Base-by-base conservation (phyloP, 2,329 filamentous ascomycete species). In the Calycina marina region DNA sequence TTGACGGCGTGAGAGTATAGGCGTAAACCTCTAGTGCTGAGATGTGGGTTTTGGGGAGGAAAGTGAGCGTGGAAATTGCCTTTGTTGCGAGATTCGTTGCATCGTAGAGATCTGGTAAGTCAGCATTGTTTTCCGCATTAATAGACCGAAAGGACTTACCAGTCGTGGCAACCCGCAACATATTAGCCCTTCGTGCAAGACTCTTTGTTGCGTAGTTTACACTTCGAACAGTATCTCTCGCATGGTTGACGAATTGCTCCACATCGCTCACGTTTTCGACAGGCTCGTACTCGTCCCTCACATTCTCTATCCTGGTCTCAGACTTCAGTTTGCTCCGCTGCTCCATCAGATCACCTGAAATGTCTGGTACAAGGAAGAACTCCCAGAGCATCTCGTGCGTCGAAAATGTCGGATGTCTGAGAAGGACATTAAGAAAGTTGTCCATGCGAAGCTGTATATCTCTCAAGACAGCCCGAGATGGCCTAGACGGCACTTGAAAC, bases 381-480 rank as follows among this genome's bases (percentile, higher is more conserved):
- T 98, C 90, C 92, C 90, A 98, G 2, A 98, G 67, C 69, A 96
- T 84, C 59, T 98, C 90, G 50, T 98, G 92, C 1, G 83, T 93
- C 0, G 84, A 72, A 51, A 98, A 94, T 0, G 90, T 96, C 3
- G 88, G 80, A 50, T 98, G 90, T 6, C 72, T 67, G 15, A 98
- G 66, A 41, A 98, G 67, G 12, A 85, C 83, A 43, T 82, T 83
- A 45, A 98, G 60, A 47, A 96, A 94, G 44, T 74, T 78, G 55
- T 98, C 84, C 13, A 93, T 72, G 11, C 79, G 74, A 27, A 84
- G 61, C 52, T 98, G 92, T 31, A 86, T 78, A 46, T 96, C 85
- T 41, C 85, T 78, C 24, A 98, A 61, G 4, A 93, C 71, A 0
- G 86, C 76, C 28, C 88, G 69, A 4, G 88, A 93, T 5, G 90